Base-by-base conservation (phyloP, 495 filamentous ascomycete species). In the Penicillium daleae region DNA sequence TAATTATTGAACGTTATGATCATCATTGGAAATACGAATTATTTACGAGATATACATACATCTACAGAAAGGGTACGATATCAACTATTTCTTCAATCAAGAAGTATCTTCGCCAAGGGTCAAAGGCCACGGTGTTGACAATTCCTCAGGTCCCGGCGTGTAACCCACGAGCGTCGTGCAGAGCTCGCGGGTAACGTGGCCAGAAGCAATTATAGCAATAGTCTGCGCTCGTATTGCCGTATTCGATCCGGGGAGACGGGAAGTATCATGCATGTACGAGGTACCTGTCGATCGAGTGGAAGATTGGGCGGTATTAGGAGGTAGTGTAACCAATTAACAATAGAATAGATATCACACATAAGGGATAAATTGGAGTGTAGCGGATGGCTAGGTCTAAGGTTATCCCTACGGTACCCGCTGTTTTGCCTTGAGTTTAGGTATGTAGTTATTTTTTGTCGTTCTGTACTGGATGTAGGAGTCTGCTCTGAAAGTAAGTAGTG, bases 151-250 rank as follows among this genome's bases (percentile, higher is more conserved):
- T 10, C n/a, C 19, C 31, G 31, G 24, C n/a, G 51, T 54, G 51
- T 35, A 31, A 54, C 50, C 46, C 50, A 35, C 50, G 50, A 32
- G 50, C 17, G 51, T 33, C 29, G 31, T 24, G 51, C 29, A 33
- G 17, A 50, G 5, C 5, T 35, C 27, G 3, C 51, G 51, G 51
- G 19, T 32, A 54, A 29, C 51, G 26, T 54, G 51, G 51, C 29
- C 51, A 54, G 51, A 54, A 54, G 51, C 51, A 54, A 54, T 54
- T 33, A 54, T 32, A 35, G 29, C 49, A 52, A 54, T 54, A 54
- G 31, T 29, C 31, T 46, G 8, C 24, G 29, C 51, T 54, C 51
- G 51, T 54, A 54, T 32, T 35, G 51, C 27, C 29, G 51, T 54
- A 54, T n/a, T 35, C 12, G 27, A n/a, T 29, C 46, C 46, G 22